phyloP scores from a whole-genome alignment of 768 basidiomycete genomes.

The Boletus insuetus region DNA sequence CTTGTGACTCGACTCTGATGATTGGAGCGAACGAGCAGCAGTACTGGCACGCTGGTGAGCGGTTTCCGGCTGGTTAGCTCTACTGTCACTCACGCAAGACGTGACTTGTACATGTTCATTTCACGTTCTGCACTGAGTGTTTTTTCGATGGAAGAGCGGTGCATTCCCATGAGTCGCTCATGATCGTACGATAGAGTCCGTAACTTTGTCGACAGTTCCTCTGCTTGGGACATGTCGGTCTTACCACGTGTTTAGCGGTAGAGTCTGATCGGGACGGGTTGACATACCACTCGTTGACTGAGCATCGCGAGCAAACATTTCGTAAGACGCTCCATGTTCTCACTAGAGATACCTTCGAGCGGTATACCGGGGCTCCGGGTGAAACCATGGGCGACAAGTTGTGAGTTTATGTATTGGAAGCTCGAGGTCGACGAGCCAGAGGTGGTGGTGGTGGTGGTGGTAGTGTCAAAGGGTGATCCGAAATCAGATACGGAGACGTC shows the following conservation, averaged over 20 bases:
- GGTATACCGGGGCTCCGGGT: slow-evolving; percentile 58
- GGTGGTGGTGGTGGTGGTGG: slow-evolving; percentile 46
- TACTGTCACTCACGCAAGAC: slow-evolving; percentile 55
- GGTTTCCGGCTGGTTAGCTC: background rate
- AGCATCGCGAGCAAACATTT: slow-evolving; percentile 79
- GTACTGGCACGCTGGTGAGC: slow-evolving; percentile 37
- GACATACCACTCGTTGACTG: slow-evolving; percentile 71
- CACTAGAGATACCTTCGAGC: slow-evolving; percentile 59
- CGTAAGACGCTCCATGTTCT: slow-evolving; percentile 54
- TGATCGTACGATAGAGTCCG: slow-evolving; percentile 80
- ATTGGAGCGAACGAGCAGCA: slow-evolving; percentile 50
- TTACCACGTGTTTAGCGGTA: slow-evolving; percentile 32
- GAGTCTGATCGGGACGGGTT: background rate
- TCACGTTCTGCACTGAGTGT: slow-evolving; percentile 79
- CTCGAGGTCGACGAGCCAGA: slow-evolving; percentile 54
- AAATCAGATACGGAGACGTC: slow-evolving; percentile 42
- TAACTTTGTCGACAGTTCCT: slow-evolving; percentile 70
- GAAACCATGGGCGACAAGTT: slow-evolving; percentile 82
- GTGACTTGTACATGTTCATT: slow-evolving; percentile 67
- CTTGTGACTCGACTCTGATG: slow-evolving; percentile 65
- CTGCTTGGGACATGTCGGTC: slow-evolving; percentile 78
- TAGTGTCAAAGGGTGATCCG: slow-evolving; percentile 43
- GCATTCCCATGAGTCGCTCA: slow-evolving; percentile 68
- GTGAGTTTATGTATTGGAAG: slow-evolving; percentile 76
- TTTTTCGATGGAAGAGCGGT: slow-evolving; percentile 54